These are phyloP conservation scores for Penicillium maclennaniae DNA, from an alignment of 495 filamentous ascomycete genomes.

Conservation along the genomic window DNA sequence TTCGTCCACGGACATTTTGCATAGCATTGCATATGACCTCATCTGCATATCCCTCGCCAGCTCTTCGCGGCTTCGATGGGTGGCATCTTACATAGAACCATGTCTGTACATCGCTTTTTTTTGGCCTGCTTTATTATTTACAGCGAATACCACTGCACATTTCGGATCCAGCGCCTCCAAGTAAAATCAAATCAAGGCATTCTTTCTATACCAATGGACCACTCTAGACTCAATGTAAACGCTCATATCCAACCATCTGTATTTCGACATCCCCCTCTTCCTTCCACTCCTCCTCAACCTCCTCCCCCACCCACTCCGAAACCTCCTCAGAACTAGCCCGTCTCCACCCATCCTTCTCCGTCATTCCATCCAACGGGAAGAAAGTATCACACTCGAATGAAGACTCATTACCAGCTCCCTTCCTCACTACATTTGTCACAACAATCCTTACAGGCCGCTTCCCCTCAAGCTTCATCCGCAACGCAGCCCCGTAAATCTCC, in stretches of 20 bases:
- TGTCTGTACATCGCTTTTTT: background rate
- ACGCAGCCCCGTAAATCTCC: conserved; percentile 72
- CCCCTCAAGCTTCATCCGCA: conserved; percentile 38
- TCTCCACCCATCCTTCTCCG: conserved; percentile 32
- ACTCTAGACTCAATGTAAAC: conserved; percentile 11
- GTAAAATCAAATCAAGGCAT: background rate
- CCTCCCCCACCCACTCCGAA: conserved; percentile 44
- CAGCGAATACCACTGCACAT: background rate
- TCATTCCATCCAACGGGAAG: conserved; percentile 58
- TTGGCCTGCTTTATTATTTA: background rate
- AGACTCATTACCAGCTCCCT: conserved; percentile 45
- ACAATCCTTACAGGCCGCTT: conserved; percentile 35
- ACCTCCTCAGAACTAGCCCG: conserved; percentile 35
- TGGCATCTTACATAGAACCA: background rate
- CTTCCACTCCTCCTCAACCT: conserved; percentile 37
- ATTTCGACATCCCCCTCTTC: conserved; percentile 40
- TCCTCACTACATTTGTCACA: conserved; percentile 43
- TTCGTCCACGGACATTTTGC: conserved; percentile 3
- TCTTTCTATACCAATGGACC: background rate
- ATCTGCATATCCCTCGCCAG: background rate
- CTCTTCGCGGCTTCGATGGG: background rate
- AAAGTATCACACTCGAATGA: conserved; percentile 86
- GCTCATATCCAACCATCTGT: conserved; percentile 46
- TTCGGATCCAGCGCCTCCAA: background rate
- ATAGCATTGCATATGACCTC: conserved; percentile 20